phyloP scores from a whole-genome alignment of 495 filamentous ascomycete species.

The Apodospora peruviana region DNA sequence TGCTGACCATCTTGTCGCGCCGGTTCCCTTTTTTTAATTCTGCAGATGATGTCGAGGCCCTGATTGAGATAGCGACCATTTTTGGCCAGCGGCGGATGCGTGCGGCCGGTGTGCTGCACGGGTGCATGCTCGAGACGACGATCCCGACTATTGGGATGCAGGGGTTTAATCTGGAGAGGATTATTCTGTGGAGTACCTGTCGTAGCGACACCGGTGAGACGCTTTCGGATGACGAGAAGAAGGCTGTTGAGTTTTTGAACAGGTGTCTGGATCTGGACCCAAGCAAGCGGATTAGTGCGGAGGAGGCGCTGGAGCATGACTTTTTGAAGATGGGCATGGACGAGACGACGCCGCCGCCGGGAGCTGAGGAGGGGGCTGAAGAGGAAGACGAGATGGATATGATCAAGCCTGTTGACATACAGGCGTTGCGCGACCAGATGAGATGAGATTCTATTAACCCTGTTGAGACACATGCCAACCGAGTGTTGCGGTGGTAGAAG shows the following conservation, averaged over 20 bases:
- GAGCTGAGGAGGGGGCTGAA: constrained; percentile 10
- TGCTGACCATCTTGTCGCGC: constrained; percentile 80
- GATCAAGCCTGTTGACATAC: constrained; percentile 17
- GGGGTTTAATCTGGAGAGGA: constrained; percentile 84
- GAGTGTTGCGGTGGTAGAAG: no score
- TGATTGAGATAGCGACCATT: constrained; percentile 94
- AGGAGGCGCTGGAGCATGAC: constrained; percentile 66
- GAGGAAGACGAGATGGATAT: constrained; percentile 46
- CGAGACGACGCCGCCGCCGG: constrained; percentile 1
- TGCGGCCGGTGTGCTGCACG: constrained; percentile 73
- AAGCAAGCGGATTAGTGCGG: constrained; percentile 61
- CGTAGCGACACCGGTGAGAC: constrained; percentile 41
- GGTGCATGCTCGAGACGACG: constrained; percentile 78
- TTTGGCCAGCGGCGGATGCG: constrained; percentile 86
- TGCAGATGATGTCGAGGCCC: constrained; percentile 90
- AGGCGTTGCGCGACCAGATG: constrained; percentile 3
- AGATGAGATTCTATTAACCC: no score
- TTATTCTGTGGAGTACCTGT: constrained; percentile 85
- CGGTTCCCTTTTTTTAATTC: constrained; percentile 99
- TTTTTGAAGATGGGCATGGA: constrained; percentile 53
- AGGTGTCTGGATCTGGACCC: constrained; percentile 72
- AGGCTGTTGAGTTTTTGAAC: constrained; percentile 60
- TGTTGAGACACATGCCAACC: no score
- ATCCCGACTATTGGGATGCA: constrained; percentile 82
- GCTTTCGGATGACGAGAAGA: constrained; percentile 55